Percentiles rank a stretch among this genome's conserved stretches.
These are phyloP conservation scores for Blastocystis hominis DNA, from an alignment of 352 stramenopile genomes.

Conservation along the genomic window DNA sequence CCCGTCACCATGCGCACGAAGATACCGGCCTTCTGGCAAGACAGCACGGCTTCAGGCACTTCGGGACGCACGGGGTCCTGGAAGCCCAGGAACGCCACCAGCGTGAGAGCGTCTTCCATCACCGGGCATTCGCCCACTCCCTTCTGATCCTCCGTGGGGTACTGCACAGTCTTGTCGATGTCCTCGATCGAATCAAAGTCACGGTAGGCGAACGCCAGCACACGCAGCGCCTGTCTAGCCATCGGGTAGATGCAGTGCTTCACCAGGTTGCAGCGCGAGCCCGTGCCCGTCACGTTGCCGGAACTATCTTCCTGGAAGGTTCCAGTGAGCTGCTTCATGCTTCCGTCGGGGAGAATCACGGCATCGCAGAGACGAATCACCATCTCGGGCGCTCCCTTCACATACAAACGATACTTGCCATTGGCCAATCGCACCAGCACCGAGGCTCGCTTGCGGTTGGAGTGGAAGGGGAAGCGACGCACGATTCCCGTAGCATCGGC, in stretches of 20 bases:
- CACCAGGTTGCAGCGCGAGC: conserved; percentile 2
- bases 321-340: background rate
- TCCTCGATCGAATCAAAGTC: conserved; percentile 59
- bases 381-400: conserved; percentile 71
- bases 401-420: conserved; percentile 68
- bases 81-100: conserved; percentile 84
- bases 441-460: conserved; percentile 5
- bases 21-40: conserved; percentile 86
- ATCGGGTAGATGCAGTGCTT: conserved; percentile 70
- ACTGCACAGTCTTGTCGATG: background rate
- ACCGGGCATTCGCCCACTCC: conserved; percentile 58
- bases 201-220: conserved; percentile 69
- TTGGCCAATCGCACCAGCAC: background rate
- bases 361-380: conserved; percentile 64
- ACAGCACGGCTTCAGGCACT: conserved; percentile 80
- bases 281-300: background rate
- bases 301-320: background rate
- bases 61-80: conserved; percentile 84
- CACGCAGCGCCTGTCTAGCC: conserved; percentile 69
- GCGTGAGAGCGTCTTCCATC: conserved; percentile 69
- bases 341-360: background rate
- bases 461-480: background rate
- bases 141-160: conserved; percentile 36
- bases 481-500: background rate
- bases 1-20: conserved; percentile 93